These are phyloP conservation scores for Candida easanensis DNA, from an alignment of 805 yeast species.

Conservation along the genomic window DNA sequence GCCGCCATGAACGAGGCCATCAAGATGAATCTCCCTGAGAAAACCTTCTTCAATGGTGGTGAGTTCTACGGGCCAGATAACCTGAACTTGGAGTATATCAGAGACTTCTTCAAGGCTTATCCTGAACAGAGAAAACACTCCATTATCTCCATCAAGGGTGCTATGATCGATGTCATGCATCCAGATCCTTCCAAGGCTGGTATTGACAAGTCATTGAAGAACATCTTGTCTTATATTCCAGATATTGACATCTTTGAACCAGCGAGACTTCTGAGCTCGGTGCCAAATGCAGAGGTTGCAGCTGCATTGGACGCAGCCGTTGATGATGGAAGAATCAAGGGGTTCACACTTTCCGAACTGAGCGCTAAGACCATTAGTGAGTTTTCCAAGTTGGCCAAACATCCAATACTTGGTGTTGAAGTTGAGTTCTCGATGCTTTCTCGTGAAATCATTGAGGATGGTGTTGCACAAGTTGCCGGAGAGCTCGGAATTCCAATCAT, in stretches of 20 bases:
- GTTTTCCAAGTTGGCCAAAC: constrained; percentile 47
- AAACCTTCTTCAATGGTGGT: constrained; percentile 65
- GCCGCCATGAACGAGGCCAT: constrained; percentile 52
- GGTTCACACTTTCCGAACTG: constrained; percentile 74
- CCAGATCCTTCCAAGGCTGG: constrained; percentile 53
- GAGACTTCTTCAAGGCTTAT: constrained; percentile 51
- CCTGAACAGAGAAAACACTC: constrained; percentile 58
- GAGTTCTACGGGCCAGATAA: constrained; percentile 68
- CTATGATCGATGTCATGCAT: constrained; percentile 30
- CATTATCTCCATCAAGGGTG: constrained; percentile 69
- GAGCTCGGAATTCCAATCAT: constrained; percentile 62
- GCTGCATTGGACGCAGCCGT: constrained; percentile 54
- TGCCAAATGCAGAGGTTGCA: constrained; percentile 59
- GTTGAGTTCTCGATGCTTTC: constrained; percentile 73
- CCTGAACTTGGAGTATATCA: constrained; percentile 54
- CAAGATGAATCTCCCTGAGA: constrained; percentile 36
- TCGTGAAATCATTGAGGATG: constrained; percentile 60
- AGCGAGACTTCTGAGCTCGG: constrained; percentile 62
- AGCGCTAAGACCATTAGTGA: constrained; percentile 56
- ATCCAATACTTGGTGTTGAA: constrained; percentile 67
- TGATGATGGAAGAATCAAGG: constrained; percentile 65
- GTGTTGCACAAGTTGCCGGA: constrained; percentile 57
- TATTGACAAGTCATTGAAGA: constrained; percentile 47
- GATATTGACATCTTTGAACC: constrained; percentile 61
- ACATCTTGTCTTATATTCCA: constrained; percentile 37